A percentile compares a stretch with the other conserved stretches of the same genome.
Evolutionary conservation across 768 basidiomycete genomes (phyloP).

Genomic region (Coprinopsis cinerea): DNA sequence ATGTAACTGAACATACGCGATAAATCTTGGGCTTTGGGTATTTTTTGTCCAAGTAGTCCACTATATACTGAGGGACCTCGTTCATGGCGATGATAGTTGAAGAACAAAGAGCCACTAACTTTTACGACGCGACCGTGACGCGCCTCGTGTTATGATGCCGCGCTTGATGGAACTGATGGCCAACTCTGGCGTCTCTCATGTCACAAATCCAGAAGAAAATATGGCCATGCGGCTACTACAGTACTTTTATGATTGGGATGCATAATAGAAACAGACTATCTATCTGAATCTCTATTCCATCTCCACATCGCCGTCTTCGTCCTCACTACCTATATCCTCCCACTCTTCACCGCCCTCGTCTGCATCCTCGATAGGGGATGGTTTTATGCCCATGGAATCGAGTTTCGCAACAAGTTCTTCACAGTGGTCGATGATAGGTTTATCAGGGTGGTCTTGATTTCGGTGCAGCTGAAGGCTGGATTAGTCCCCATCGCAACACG

Average conservation of each 20-base stretch:
- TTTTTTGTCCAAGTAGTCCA: slow-evolving; percentile 45
- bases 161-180: no score
- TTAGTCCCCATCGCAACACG: slow-evolving; percentile 1
- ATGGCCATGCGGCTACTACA: slow-evolving; percentile 13
- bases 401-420: slow-evolving; percentile 66
- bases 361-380: slow-evolving; percentile 54
- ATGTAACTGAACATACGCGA: slow-evolving; percentile 35
- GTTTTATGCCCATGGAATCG: slow-evolving; percentile 58
- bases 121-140: no score
- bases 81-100: no score
- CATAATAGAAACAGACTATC: background rate
- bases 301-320: slow-evolving; percentile 51
- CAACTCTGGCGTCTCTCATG: no score
- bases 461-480: slow-evolving; percentile 50
- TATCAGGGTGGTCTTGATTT: slow-evolving; percentile 69
- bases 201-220: no score
- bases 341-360: slow-evolving; percentile 50
- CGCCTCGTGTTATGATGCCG: no score
- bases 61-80: slow-evolving; percentile 24
- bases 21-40: slow-evolving; percentile 64
- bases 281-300: slow-evolving; percentile 36
- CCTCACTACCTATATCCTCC: slow-evolving; percentile 57
- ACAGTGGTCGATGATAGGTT: slow-evolving; percentile 69
- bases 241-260: slow-evolving; percentile 24
- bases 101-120: no score